Percentiles rank a stretch among this genome's conserved stretches.
phyloP scores from a whole-genome alignment of 2,329 filamentous ascomycete genomes.

The Claviceps sorghi region DNA sequence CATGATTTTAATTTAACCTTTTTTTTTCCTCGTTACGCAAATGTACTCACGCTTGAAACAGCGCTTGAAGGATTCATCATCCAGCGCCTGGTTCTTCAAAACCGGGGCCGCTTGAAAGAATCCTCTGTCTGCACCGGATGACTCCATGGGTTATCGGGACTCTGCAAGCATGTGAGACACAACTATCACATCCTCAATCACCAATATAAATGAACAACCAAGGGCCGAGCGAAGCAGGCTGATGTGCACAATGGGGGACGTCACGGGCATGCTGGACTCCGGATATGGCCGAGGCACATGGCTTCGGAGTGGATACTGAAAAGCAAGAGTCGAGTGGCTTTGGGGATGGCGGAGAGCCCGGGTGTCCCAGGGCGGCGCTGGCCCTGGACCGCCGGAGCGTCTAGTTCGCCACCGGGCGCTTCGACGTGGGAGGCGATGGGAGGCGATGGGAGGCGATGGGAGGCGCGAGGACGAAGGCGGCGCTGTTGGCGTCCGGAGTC shows the following conservation, averaged over 20 bases:
- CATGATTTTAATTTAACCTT: background rate
- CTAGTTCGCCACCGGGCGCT: too few species aligned
- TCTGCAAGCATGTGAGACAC: background rate
- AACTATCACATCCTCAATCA: background rate
- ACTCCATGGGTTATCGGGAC: conserved; percentile 22
- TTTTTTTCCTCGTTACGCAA: background rate
- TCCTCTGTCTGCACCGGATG: conserved; percentile 31
- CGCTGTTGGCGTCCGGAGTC: too few species aligned
- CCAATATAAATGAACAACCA: background rate
- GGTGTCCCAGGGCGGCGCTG: too few species aligned
- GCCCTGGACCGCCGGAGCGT: too few species aligned
- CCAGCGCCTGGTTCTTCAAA: conserved; percentile 40
- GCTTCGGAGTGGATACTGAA: background rate
- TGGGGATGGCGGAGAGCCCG: too few species aligned
- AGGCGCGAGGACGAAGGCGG: too few species aligned
- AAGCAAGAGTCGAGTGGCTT: too few species aligned
- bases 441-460: too few species aligned
- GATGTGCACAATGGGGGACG: background rate
- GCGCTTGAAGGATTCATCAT: conserved; percentile 38
- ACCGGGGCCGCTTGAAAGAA: conserved; percentile 43
- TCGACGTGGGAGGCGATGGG: too few species aligned
- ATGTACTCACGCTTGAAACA: conserved; percentile 31
- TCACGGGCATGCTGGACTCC: background rate
- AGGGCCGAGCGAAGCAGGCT: background rate
- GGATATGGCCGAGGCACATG: background rate